phyloP scores from a whole-genome alignment of 805 yeast species.

The Nakazawaea peltata region DNA sequence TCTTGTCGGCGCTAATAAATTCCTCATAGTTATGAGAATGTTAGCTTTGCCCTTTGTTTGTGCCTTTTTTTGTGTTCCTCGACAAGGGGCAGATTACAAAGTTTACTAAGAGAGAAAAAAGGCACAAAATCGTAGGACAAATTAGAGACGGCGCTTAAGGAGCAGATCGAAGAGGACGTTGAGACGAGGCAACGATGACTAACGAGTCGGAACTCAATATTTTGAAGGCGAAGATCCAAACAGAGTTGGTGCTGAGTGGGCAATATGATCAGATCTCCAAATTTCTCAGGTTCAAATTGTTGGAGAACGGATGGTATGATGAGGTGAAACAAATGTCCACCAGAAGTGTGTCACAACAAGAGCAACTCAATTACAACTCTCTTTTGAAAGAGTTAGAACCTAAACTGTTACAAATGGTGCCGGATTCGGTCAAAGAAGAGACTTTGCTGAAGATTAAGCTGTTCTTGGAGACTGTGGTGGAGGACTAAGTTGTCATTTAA shows the following conservation, averaged over 20 bases:
- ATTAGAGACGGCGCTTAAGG: too few relatives aligned
- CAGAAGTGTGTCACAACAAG: constrained; percentile 29
- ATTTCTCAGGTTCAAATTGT: constrained; percentile 52
- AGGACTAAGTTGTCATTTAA: too few relatives aligned
- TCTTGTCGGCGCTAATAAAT: too few relatives aligned
- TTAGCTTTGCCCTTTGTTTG: too few relatives aligned
- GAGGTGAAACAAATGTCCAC: constrained; percentile 54
- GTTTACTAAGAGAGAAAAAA: too few relatives aligned
- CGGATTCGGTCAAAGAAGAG: constrained; percentile 54
- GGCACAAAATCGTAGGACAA: too few relatives aligned
- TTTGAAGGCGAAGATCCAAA: constrained; percentile 56
- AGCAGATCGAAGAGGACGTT: too few relatives aligned
- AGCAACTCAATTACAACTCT: constrained; percentile 41
- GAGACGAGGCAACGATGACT: too few relatives aligned
- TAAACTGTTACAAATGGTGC: constrained; percentile 62
- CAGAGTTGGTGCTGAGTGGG: constrained; percentile 66
- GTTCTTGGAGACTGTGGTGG: constrained; percentile 46
- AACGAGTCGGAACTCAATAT: constrained; percentile 4
- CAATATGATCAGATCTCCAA: constrained; percentile 71
- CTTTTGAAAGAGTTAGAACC: constrained; percentile 49
- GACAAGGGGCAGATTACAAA: too few relatives aligned
- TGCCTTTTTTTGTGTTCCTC: too few relatives aligned
- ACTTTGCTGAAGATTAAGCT: constrained; percentile 48
- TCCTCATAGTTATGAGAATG: too few relatives aligned
- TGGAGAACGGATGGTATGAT: constrained; percentile 84